phyloP scores from a whole-genome alignment of 805 yeast genomes.

The Komagataella pseudopastoris region DNA sequence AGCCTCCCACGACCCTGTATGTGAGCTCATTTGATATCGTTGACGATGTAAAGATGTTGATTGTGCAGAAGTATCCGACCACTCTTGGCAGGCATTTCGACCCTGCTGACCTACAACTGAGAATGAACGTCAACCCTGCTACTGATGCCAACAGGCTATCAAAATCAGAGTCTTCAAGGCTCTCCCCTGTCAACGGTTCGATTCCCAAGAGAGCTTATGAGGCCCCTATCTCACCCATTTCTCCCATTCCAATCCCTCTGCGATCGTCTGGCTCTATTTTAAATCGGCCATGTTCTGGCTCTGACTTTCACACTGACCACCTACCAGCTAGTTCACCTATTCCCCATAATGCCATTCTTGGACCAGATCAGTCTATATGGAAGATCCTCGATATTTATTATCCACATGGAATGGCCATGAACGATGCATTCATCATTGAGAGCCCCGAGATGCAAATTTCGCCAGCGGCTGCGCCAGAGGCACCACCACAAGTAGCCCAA shows the following conservation, averaged over 20 bases:
- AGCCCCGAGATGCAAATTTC: constrained; percentile 13
- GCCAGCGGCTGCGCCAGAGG: not conserved
- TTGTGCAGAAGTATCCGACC: constrained; percentile 54
- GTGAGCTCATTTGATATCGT: constrained; percentile 53
- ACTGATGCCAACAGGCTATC: not conserved
- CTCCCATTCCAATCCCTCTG: not conserved
- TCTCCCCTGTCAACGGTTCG: constrained; percentile 4
- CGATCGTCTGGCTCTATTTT: not conserved
- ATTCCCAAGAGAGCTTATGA: constrained; percentile 1
- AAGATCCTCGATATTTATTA: constrained; percentile 40
- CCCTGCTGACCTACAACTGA: constrained; percentile 40
- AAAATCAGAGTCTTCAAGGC: not conserved
- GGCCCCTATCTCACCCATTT: constrained; percentile 1
- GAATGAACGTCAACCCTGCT: not conserved
- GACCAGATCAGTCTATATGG: constrained; percentile 41
- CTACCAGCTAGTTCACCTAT: not conserved
- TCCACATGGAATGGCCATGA: constrained; percentile 57
- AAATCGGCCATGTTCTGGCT: not conserved
- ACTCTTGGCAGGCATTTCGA: constrained; percentile 47
- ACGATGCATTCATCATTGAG: constrained; percentile 53
- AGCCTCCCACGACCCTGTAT: constrained; percentile 56
- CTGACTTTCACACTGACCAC: not conserved
- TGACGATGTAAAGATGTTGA: constrained; percentile 66
- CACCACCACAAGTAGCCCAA: not conserved
- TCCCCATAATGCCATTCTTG: not conserved